Evolutionary conservation across 495 filamentous ascomycete genomes (phyloP).

Genomic region (Penicillium paradoxum): DNA sequence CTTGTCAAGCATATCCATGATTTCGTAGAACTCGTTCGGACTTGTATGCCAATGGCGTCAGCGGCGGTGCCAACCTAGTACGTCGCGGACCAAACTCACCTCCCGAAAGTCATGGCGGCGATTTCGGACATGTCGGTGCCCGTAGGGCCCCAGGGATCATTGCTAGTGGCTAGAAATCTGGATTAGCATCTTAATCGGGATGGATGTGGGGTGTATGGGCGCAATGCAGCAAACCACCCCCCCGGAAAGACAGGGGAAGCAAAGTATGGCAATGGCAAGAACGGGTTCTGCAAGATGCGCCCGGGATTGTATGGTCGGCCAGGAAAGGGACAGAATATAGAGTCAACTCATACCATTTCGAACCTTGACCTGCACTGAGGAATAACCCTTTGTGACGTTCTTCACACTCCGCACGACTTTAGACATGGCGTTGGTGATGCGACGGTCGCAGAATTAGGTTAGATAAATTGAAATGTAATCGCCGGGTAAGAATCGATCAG

Average conservation of each 20-base stretch:
- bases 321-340: background rate
- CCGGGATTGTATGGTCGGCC: background rate
- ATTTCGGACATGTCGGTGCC: slow-evolving; percentile 99
- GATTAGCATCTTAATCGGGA: slow-evolving; percentile 7
- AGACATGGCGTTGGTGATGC: slow-evolving; percentile 62
- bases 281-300: background rate
- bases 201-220: slow-evolving; percentile 1
- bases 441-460: slow-evolving; percentile 9
- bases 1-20: slow-evolving; percentile 99
- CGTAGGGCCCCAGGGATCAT: slow-evolving; percentile 98
- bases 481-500: slow-evolving; percentile 9
- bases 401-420: slow-evolving; percentile 97
- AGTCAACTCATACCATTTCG: slow-evolving; percentile 77
- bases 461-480: background rate
- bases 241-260: background rate
- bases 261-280: slow-evolving; percentile 10
- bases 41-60: slow-evolving; percentile 40
- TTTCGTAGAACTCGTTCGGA: slow-evolving; percentile 97
- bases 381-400: slow-evolving; percentile 99
- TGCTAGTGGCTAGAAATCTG: slow-evolving; percentile 74
- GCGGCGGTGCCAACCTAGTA: background rate
- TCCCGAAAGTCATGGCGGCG: slow-evolving; percentile 93
- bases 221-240: background rate
- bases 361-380: slow-evolving; percentile 94
- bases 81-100: slow-evolving; percentile 51